A percentile compares a stretch with the other conserved stretches of the same genome.
These are phyloP conservation scores for Sugiyamaella xylanicola DNA, from an alignment of 1,139 yeast species.

Conservation along the genomic window DNA sequence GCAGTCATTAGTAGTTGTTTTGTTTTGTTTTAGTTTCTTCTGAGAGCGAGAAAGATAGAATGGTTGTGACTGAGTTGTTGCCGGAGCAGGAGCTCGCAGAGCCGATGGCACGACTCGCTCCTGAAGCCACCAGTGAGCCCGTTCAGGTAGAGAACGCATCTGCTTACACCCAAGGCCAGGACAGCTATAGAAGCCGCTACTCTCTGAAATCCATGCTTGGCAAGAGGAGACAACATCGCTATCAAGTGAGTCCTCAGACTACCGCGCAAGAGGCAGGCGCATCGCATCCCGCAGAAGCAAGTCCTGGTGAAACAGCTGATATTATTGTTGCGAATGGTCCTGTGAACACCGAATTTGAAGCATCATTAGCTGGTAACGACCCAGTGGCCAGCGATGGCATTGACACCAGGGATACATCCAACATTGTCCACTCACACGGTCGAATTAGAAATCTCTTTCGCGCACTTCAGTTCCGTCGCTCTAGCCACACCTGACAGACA, in stretches of 20 bases:
- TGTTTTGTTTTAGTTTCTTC: neutral
- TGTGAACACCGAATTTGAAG: too few relatives aligned
- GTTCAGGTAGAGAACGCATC: neutral
- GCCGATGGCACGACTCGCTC: neutral
- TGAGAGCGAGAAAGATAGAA: neutral
- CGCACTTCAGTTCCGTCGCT: neutral
- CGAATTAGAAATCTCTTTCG: neutral
- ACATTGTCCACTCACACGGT: neutral
- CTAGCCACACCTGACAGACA: too few relatives aligned
- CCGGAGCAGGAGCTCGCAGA: neutral
- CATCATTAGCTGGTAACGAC: too few relatives aligned
- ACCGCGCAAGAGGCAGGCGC: neutral
- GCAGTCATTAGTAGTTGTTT: constrained; percentile 2
- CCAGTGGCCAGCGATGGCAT: too few relatives aligned
- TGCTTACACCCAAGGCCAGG: neutral
- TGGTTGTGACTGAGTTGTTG: neutral
- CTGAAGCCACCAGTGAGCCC: neutral
- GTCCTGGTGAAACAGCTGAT: too few relatives aligned
- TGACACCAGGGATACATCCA: too few relatives aligned
- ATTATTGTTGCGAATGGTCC: too few relatives aligned
- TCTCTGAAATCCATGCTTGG: neutral
- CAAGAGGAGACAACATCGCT: neutral
- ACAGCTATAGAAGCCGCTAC: neutral
- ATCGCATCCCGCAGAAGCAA: neutral
- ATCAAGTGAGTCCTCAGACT: neutral